Evolutionary conservation across 2,329 filamentous ascomycete genomes (phyloP), one percentile per base, ranked within the genome.

Genomic region (Cladosporium sp.): DNA sequence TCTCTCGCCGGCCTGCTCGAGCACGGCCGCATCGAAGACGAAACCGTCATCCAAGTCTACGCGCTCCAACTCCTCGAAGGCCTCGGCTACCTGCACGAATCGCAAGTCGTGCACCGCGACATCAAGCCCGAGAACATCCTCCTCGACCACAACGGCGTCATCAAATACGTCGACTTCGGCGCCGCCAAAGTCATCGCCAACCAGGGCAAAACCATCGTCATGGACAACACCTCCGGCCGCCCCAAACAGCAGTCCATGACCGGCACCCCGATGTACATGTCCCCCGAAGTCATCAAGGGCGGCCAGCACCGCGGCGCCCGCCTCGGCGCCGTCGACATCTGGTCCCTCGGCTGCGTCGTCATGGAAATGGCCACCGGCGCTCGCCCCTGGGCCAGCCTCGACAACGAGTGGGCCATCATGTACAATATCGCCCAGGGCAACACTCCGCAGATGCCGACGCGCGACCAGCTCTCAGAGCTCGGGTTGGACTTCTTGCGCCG

Each of bases 351-450:
- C 63, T 99, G 95, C 76, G 95, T 99, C 43, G 92, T 99, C 70
- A 86, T 97, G 49, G 95, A 99, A 79, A 98, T 99, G 94, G 92
- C 92, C 3, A 99, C 95, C 0, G 95, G 95, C 23, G 88, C 93
- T 68, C 88, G 94, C 18, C 95, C 95, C 1, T 99, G 95, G 95
- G 92, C 93, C 28, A 92, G 90, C 69, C 88, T 98, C 56, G 95
- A 99, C 81, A 99, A 99, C 76, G 95, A 99, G 79, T 99, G 93
- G 93, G 95, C 95, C 49, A 98, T 99, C 81, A 99, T 99, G 95
- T 99, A 97, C 85, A 98, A 98, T 82, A 99, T 99, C 74, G 95
- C 95, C 1, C 94, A 97, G 76, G 95, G 95, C 69, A 96, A 97
- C 73, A 91, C 93, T 58, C 95, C 95, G 6, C 90, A 92, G 75